Base-by-base conservation (phyloP, 495 filamentous ascomycete genomes). In the Penicillium subrubescens region DNA sequence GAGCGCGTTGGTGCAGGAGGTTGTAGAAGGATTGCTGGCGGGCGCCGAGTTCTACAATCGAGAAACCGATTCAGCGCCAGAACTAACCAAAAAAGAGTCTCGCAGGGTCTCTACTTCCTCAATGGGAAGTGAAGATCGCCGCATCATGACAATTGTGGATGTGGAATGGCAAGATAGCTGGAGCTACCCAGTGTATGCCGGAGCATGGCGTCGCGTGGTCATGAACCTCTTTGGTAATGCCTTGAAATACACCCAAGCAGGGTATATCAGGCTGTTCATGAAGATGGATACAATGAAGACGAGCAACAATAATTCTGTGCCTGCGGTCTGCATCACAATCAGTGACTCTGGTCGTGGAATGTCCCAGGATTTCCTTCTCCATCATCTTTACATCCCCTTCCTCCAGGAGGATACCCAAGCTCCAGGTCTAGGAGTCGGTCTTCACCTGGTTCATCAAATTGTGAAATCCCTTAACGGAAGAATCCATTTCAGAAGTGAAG, bases 171-270 rank as follows among this genome's bases (percentile, higher is more conserved):
- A 77, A 6, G 71, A 73, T 10, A 77, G 82, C 56, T 89, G 85
- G 79, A 67, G 80, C 21, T 86, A 88, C 66, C 71, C 74, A 3
- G 83, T 84, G 0, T 81, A 90, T 19, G 83, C 87, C 0, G 89
- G 88, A 5, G 89, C 86, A 0, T 81, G 89, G 73, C 79, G 87
- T 25, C 77, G 90, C 27, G 80, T 92, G 15, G 79, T 92, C 29
- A 88, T 91, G 86, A 92, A 93, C 67, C 69, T 92, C 2, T 82
- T 90, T 41, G 88, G 90, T 14, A 93, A 93, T 68, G 84, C 90
- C 0, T 76, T 92, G 51, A 93, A 93, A 64, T 92, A 88, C 65
- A 91, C 87, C 6, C 67, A 69, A 21, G 67, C 76, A 0, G 90
- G 90, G 6, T 69, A 60, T 41, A 62, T 69, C 41, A 34, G 62